These are phyloP conservation scores for Fusarium graminum DNA, from an alignment of 2,329 filamentous ascomycete genomes.

Conservation along the genomic window DNA sequence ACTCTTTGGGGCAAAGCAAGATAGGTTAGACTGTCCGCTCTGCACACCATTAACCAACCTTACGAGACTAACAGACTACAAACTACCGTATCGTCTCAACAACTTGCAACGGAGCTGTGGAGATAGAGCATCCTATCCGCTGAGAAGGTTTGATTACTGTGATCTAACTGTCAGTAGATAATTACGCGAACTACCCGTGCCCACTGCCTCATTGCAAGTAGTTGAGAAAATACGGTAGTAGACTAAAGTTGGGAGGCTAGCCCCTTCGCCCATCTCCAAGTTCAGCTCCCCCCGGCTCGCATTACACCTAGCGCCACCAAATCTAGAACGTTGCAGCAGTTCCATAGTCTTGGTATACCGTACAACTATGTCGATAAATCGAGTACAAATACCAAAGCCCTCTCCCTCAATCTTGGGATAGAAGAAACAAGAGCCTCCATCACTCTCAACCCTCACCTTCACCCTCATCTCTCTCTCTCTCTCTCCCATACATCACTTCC, in stretches of 20 bases:
- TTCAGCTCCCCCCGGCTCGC: slow-evolving; percentile 14
- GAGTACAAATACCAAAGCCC: slow-evolving; percentile 37
- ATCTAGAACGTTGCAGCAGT: slow-evolving; percentile 36
- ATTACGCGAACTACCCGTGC: no score
- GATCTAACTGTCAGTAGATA: no score
- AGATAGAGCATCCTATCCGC: no score
- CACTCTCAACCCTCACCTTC: slow-evolving; percentile 29
- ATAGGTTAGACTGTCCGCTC: slow-evolving; percentile 38
- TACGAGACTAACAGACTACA: slow-evolving; percentile 10
- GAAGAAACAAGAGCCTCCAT: slow-evolving; percentile 39
- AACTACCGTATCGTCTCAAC: no score
- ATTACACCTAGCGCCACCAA: slow-evolving; percentile 29
- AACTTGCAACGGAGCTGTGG: no score
- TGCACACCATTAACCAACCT: slow-evolving; percentile 35
- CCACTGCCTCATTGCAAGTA: no score
- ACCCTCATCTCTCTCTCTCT: background rate
- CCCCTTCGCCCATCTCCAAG: slow-evolving; percentile 23
- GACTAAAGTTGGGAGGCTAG: slow-evolving; percentile 3
- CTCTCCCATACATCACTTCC: slow-evolving; percentile 12
- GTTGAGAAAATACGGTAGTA: no score
- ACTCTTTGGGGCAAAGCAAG: slow-evolving; percentile 27
- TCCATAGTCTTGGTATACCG: slow-evolving; percentile 16
- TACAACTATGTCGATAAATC: slow-evolving; percentile 17
- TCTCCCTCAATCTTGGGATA: slow-evolving; percentile 16
- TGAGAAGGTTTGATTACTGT: no score